Conservation (phyloP, 2,329 filamentous ascomycete genomes). For the Penicillium sp. region DNA sequence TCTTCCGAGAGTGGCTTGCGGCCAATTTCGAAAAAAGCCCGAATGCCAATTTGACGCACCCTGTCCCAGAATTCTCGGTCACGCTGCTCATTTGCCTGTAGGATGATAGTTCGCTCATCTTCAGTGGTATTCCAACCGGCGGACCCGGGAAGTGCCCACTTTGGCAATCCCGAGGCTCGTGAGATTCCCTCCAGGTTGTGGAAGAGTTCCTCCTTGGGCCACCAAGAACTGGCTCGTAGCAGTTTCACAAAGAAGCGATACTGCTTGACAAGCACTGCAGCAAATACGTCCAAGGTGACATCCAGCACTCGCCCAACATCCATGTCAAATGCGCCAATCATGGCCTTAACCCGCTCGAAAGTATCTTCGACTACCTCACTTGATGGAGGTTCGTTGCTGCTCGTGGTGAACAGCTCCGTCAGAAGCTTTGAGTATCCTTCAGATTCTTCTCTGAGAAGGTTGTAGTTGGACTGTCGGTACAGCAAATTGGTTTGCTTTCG, state of each 20-base stretch:
- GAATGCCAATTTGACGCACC: constrained; percentile 75
- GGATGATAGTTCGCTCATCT: constrained; percentile 68
- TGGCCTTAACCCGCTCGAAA: constrained; percentile 88
- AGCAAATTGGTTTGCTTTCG: constrained; percentile 90
- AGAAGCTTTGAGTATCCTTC: constrained; percentile 97
- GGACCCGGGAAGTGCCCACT: constrained; percentile 81
- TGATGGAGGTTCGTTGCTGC: constrained; percentile 73
- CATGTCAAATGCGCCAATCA: constrained; percentile 96
- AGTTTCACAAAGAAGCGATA: constrained; percentile 95
- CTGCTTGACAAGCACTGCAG: constrained; percentile 89
- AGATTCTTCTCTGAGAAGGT: constrained; percentile 89
- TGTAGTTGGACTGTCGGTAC: constrained; percentile 97
- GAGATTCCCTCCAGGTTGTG: constrained; percentile 39
- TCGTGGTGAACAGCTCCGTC: constrained; percentile 92
- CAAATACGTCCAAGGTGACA: constrained; percentile 93
- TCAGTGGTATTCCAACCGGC: constrained; percentile 68
- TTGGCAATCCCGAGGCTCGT: constrained; percentile 70
- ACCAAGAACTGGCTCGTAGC: constrained; percentile 91
- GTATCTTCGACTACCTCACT: constrained; percentile 80
- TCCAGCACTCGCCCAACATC: constrained; percentile 95
- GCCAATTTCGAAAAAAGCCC: constrained; percentile 89
- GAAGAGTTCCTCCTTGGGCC: constrained; percentile 72
- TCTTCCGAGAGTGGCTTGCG: constrained; percentile 69
- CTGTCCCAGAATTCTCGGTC: constrained; percentile 82
- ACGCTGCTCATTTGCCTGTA: constrained; percentile 64